Evolutionary conservation across 345 rosid species (phyloP).

Genomic region (Populus davidiana): DNA sequence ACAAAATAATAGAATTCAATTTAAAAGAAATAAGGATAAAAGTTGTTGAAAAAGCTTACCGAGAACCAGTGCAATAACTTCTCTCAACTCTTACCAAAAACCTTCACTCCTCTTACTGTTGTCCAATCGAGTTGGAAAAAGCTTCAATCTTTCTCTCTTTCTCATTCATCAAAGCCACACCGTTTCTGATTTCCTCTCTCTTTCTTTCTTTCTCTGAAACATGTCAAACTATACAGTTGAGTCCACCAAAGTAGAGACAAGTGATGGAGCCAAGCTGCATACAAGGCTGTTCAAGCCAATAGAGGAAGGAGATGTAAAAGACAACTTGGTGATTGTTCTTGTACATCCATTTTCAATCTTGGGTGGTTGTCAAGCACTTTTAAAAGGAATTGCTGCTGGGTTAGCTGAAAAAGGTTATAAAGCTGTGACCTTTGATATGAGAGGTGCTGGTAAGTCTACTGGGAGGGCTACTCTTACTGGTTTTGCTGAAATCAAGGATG

Average conservation of each 20-base stretch:
- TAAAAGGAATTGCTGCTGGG: constrained; percentile 70
- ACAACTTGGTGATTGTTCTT: constrained; percentile 55
- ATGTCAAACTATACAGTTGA: constrained; percentile 48
- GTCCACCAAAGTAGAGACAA: constrained; percentile 51
- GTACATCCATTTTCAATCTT: constrained; percentile 85
- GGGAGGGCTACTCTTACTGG: constrained; percentile 87
- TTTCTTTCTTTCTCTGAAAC: neutral
- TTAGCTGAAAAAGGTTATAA: constrained; percentile 54
- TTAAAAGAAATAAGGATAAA: no score
- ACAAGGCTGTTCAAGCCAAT: constrained; percentile 60
- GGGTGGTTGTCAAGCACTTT: constrained; percentile 77
- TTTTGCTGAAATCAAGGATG: constrained; percentile 80
- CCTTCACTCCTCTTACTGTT: neutral
- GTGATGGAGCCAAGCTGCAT: constrained; percentile 51
- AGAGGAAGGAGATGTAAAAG: constrained; percentile 21
- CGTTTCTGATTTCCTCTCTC: neutral
- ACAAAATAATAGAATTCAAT: no score
- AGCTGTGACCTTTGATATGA: constrained; percentile 84
- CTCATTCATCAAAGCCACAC: neutral
- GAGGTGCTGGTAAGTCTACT: constrained; percentile 86
- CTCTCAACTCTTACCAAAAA: no score
- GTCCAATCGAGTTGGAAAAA: neutral
- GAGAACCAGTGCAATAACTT: no score
- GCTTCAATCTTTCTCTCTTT: neutral
- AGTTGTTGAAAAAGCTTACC: no score